Percentiles rank a stretch among this genome's conserved stretches.
These are phyloP conservation scores for Exophiala sp. DNA, from an alignment of 2,329 filamentous ascomycete genomes.

Conservation along the genomic window DNA sequence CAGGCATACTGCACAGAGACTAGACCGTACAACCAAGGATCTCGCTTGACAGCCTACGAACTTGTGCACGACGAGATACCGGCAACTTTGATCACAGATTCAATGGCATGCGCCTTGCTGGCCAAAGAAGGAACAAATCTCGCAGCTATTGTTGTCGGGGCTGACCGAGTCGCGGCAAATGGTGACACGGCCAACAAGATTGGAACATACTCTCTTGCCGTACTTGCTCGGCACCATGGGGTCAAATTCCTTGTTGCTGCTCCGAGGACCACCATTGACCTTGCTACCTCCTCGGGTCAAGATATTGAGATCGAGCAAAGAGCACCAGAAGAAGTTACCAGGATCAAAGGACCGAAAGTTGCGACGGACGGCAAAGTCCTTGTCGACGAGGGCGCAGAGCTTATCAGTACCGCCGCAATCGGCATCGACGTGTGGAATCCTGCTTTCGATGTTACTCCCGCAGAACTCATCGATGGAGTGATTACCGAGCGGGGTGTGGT, in stretches of 20 bases:
- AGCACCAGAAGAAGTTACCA: constrained; percentile 74
- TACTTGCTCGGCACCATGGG: constrained; percentile 82
- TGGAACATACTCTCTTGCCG: constrained; percentile 86
- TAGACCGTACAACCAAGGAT: constrained; percentile 95
- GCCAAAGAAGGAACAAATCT: constrained; percentile 60
- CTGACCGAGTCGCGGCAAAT: constrained; percentile 91
- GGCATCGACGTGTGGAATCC: constrained; percentile 92
- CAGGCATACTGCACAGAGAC: constrained; percentile 97
- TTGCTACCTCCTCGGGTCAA: constrained; percentile 70
- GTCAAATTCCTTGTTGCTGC: constrained; percentile 94
- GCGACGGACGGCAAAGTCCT: constrained; percentile 56
- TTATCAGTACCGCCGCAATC: constrained; percentile 73
- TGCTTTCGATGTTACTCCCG: constrained; percentile 91
- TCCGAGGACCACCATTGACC: constrained; percentile 88
- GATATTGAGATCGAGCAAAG: constrained; percentile 91
- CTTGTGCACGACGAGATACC: constrained; percentile 92
- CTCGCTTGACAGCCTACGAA: constrained; percentile 90
- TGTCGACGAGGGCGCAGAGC: constrained; percentile 62
- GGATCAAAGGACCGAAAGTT: constrained; percentile 73
- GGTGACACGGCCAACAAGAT: constrained; percentile 99
- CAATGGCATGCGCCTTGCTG: constrained; percentile 89
- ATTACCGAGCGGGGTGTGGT: constrained; percentile 89
- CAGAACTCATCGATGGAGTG: constrained; percentile 83
- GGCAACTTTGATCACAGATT: constrained; percentile 88
- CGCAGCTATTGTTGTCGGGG: constrained; percentile 85